Evolutionary conservation across 2,329 filamentous ascomycete genomes (phyloP), one percentile per base, ranked within the genome.

Genomic region (Cytospora paraplurivora): DNA sequence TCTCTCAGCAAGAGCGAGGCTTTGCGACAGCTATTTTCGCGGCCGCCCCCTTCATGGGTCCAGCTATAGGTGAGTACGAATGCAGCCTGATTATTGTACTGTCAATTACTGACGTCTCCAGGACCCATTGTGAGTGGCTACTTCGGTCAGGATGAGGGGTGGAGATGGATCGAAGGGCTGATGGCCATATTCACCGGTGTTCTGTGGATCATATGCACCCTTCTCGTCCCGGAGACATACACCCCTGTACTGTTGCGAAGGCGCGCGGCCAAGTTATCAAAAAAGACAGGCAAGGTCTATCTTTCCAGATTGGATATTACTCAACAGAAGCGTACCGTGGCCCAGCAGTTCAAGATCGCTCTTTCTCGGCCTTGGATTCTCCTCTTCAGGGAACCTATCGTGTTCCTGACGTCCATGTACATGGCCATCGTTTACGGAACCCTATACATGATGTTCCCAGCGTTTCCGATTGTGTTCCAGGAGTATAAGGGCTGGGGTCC

Each of bases 131-230:
- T 84, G 7, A 86, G 86, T 66, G 88, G 88, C 2, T 92, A 91
- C 72, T 76, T 90, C 1, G 85, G 86, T 11, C 80, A 87, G 72
- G 78, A 81, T 2, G 82, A 80, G 15, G 88, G 87, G 17, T 91
- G 89, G 89, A 79, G 86, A 69, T 91, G 88, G 89, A 83, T 91
- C 27, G 82, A 87, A 75, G 87, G 87, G 2, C 75, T 90, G 10
- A 82, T 89, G 75, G 82, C 85, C 56, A 83, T 84, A 65, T 88
- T 90, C 72, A 87, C 85, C 2, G 86, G 85, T 11, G 74, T 81
- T 12, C 79, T 89, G 56, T 87, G 85, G 81, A 81, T 88, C 57
- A 58, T 79, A 21, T 81, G 81, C 62, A 70, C 79, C 0, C 67
- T 85, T 19, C 67, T 80, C 53, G 79, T 88, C 4, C 85, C 85